Base-by-base conservation (phyloP, 345 rosid genomes). In the Sisymbrium irio region DNA sequence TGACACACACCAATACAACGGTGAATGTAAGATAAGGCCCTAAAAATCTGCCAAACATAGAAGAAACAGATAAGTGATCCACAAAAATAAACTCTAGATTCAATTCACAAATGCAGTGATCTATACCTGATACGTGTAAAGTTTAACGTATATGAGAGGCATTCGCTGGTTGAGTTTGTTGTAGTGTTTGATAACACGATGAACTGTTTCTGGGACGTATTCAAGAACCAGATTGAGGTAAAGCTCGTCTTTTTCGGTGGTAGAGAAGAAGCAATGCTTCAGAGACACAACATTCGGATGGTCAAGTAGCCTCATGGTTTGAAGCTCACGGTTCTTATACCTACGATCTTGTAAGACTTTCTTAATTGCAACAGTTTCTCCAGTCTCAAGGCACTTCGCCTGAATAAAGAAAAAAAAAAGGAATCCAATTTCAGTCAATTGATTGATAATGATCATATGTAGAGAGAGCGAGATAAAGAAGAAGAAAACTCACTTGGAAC, bases 261-360 rank as follows among this genome's bases (percentile, higher is more conserved):
- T 90, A 69, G 99, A 95, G 76, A 95, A 95, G 87, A 95, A 95
- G 73, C 99, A 95, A 75, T 95, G 99, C 82, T 95, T 95, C 32
- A 95, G 77, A 63, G 89, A 76, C 62, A 95, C 92, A 62, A 90
- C 90, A 76, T 92, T 95, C 1, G 97, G 94, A 70, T 95, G 99
- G 82, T 95, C 99, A 75, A 95, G 90, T 65, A 90, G 89, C 55
- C 98, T 97, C 99, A 95, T 92, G 49, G 97, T 90, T 78, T 95
- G 99, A 78, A 95, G 82, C 78, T 95, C 99, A 46, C 99, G 90
- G 77, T 95, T 95, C 89, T 95, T 95, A 77, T 92, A 95, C 82
- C 99, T 85, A 82, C 86, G 86, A 77, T 95, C 99, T 79, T 95
- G 99, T 74, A 95, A 81, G 58, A 95, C 99, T 84, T 95, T 94